These are phyloP conservation scores for Tetradesmus lagerheimii DNA, from an alignment of 139 green algal species.

Conservation along the genomic window DNA sequence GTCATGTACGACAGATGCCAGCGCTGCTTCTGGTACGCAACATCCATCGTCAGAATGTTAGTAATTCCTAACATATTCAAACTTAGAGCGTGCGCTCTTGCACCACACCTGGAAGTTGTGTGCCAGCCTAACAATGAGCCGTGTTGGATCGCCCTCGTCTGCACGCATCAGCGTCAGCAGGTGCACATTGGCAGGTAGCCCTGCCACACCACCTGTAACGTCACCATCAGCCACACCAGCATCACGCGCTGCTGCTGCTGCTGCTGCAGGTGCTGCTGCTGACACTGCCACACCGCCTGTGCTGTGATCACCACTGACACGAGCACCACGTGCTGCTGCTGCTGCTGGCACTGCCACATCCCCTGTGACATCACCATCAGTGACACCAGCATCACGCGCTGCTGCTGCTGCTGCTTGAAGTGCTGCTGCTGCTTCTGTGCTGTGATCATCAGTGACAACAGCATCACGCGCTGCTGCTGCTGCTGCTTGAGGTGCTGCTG, in stretches of 20 bases:
- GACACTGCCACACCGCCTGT: not conserved
- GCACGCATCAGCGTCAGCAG: conserved; percentile 64
- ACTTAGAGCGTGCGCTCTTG: not conserved
- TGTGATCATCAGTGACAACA: conserved; percentile 15
- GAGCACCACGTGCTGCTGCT: not conserved
- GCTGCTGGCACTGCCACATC: conserved; percentile 27
- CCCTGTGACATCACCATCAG: conserved; percentile 38
- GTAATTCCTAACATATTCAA: no score
- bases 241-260: not conserved
- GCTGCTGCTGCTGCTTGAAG: not conserved
- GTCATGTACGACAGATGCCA: no score
- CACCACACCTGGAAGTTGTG: conserved; percentile 60
- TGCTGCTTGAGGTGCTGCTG: not conserved
- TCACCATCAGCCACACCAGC: conserved; percentile 20
- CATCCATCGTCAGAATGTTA: no score
- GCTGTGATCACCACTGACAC: conserved; percentile 22
- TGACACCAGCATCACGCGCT: not conserved
- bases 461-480: not conserved
- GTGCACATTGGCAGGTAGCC: conserved; percentile 64
- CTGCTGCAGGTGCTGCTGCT: not conserved
- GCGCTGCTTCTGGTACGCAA: not conserved
- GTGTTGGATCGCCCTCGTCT: not conserved
- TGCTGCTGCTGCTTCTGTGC: no score
- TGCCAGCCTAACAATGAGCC: conserved; percentile 63
- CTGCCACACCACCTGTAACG: conserved; percentile 17